Evolutionary conservation across 768 basidiomycete genomes (phyloP).

Genomic region (Tubosaeta brunneosetosa): DNA sequence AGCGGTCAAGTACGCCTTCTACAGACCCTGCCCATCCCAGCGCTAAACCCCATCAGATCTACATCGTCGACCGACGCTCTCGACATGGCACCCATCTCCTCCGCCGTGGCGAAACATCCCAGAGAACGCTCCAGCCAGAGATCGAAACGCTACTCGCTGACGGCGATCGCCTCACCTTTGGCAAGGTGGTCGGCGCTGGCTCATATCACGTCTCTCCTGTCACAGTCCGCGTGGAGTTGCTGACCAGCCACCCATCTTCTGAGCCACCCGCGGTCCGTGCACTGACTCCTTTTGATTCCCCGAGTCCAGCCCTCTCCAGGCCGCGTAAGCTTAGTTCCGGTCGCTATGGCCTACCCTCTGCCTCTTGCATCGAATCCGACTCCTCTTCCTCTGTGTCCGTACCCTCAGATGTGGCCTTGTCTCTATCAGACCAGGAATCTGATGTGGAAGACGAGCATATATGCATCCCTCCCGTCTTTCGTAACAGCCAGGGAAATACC

Average conservation of each 20-base stretch:
- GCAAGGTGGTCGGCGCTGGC: constrained; percentile 66
- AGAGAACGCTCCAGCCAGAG: constrained; percentile 50
- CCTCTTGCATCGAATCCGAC: constrained; percentile 25
- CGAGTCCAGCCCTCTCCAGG: constrained; percentile 26
- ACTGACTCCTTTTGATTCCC: constrained; percentile 19
- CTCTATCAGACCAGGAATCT: constrained; percentile 39
- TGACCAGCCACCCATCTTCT: constrained; percentile 21
- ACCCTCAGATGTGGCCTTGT: constrained; percentile 33
- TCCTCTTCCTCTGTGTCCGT: constrained; percentile 40
- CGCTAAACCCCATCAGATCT: constrained; percentile 44
- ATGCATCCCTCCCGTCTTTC: constrained; percentile 13
- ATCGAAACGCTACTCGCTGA: constrained; percentile 53
- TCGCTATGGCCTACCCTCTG: constrained; percentile 54
- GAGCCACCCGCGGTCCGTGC: constrained; percentile 16
- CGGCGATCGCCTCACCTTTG: constrained; percentile 72
- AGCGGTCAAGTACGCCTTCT: constrained; percentile 53
- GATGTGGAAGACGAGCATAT: constrained; percentile 49
- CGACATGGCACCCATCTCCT: constrained; percentile 75
- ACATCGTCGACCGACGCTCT: constrained; percentile 64
- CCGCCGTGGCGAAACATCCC: constrained; percentile 45
- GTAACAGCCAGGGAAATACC: constrained; percentile 11
- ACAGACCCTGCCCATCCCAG: constrained; percentile 10
- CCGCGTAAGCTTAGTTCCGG: constrained; percentile 43
- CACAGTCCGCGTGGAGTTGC: constrained; percentile 54
- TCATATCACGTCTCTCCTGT: constrained; percentile 60